phyloP scores from a whole-genome alignment of 192 early-diverging fungal genomes.

The Dimargaris xerosporica region DNA sequence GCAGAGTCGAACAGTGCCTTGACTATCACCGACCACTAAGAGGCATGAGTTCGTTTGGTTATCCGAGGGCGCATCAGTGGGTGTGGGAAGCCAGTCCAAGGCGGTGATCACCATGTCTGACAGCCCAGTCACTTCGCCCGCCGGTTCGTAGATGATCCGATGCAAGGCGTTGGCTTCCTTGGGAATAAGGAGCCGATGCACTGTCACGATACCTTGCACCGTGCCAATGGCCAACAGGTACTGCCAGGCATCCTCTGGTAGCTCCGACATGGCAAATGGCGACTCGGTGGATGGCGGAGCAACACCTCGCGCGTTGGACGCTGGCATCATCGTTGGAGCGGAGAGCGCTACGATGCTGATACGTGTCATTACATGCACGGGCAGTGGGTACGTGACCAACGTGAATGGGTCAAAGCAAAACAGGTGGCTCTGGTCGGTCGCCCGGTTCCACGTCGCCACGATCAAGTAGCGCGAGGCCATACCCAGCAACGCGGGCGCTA shows the following conservation, averaged over 20 bases:
- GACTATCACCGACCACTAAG: too few species aligned
- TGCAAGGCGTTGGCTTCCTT: not conserved
- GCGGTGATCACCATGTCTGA: not conserved
- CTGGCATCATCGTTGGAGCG: not conserved
- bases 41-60: too few species aligned
- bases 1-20: too few species aligned
- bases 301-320: not conserved
- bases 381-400: not conserved
- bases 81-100: not conserved
- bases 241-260: not conserved
- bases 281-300: not conserved
- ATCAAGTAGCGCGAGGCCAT: not conserved
- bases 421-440: not conserved
- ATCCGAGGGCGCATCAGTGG: too few species aligned
- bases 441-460: not conserved
- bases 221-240: conserved; percentile 1
- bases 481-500: not conserved
- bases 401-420: not conserved
- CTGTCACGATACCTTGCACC: not conserved
- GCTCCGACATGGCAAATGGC: not conserved
- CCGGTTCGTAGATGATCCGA: not conserved
- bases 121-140: not conserved
- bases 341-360: not conserved
- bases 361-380: not conserved
- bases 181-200: not conserved